Evolutionary conservation across 2,329 filamentous ascomycete species (phyloP).

Genomic region (Sarocladium kiliense): DNA sequence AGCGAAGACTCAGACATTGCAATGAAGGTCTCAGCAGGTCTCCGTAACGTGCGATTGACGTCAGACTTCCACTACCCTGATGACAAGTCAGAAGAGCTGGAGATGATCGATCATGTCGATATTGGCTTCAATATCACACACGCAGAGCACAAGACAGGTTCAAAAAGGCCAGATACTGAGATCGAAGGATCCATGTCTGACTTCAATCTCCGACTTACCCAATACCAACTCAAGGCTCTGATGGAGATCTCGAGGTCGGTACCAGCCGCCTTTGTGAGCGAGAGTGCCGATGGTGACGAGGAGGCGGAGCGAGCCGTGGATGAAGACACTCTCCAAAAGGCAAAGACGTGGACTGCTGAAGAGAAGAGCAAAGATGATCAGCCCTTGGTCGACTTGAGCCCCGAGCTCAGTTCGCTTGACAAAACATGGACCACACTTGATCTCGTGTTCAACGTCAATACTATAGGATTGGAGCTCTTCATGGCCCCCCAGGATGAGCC

Average conservation of each 20-base stretch:
- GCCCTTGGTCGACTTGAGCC: conserved; percentile 50
- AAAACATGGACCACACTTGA: conserved; percentile 91
- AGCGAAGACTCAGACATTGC: conserved; percentile 66
- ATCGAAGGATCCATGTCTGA: conserved; percentile 90
- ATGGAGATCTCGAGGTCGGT: conserved; percentile 84
- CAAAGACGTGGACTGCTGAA: conserved; percentile 32
- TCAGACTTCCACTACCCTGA: conserved; percentile 80
- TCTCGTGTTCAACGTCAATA: conserved; percentile 82
- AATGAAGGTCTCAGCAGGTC: conserved; percentile 86
- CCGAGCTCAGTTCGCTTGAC: conserved; percentile 63
- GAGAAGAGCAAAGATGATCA: conserved; percentile 29
- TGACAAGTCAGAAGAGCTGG: conserved; percentile 73
- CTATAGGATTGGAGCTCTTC: conserved; percentile 83
- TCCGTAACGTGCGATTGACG: conserved; percentile 85
- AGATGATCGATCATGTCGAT: conserved; percentile 96
- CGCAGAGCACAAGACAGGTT: conserved; percentile 73
- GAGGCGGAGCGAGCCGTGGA: conserved; percentile 73
- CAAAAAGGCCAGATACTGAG: conserved; percentile 83
- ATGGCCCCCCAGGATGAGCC: conserved; percentile 70
- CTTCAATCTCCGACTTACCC: conserved; percentile 83
- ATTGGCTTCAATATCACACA: conserved; percentile 89
- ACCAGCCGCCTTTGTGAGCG: conserved; percentile 71
- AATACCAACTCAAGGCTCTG: conserved; percentile 85
- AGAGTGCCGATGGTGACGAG: conserved; percentile 65
- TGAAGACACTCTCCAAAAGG: conserved; percentile 44